These are phyloP conservation scores for Neofusicoccum sp. DNA, from an alignment of 2,329 filamentous ascomycete species.

Conservation along the genomic window DNA sequence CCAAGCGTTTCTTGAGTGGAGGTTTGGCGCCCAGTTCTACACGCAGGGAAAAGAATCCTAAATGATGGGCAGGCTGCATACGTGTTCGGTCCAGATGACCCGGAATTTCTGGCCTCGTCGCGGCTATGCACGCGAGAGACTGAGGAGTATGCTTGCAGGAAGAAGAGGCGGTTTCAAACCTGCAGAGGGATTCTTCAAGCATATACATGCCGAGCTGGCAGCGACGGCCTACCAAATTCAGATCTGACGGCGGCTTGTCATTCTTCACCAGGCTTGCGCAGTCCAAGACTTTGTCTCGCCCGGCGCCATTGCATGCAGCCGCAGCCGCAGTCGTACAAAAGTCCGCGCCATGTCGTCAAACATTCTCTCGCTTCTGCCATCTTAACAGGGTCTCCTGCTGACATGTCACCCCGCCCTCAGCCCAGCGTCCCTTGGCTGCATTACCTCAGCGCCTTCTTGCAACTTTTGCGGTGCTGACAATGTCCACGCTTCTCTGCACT, in stretches of 20 bases:
- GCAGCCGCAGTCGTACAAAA: neutral
- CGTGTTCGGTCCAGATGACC: neutral
- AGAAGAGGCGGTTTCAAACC: neutral
- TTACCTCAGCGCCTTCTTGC: slow-evolving; percentile 24
- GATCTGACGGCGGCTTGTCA: slow-evolving; percentile 11
- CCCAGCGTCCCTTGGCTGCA: slow-evolving; percentile 15
- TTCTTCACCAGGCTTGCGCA: neutral
- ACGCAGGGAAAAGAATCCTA: neutral
- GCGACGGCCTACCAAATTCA: slow-evolving; percentile 7
- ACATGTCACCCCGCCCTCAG: slow-evolving; percentile 13
- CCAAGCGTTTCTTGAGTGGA: neutral
- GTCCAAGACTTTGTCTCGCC: neutral
- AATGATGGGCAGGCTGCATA: slow-evolving; percentile 4
- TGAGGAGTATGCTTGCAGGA: neutral
- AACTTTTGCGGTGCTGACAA: slow-evolving; percentile 27
- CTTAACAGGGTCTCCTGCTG: neutral
- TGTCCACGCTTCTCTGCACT: neutral
- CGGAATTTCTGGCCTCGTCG: neutral
- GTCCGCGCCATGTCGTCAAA: neutral
- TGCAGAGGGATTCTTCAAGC: neutral
- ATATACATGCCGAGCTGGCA: neutral
- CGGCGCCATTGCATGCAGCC: neutral
- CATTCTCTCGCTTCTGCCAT: neutral
- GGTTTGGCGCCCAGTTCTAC: neutral
- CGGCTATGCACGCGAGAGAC: neutral